These are phyloP conservation scores for Claviceps arundinis DNA, from an alignment of 2,329 filamentous ascomycete genomes.

Conservation along the genomic window DNA sequence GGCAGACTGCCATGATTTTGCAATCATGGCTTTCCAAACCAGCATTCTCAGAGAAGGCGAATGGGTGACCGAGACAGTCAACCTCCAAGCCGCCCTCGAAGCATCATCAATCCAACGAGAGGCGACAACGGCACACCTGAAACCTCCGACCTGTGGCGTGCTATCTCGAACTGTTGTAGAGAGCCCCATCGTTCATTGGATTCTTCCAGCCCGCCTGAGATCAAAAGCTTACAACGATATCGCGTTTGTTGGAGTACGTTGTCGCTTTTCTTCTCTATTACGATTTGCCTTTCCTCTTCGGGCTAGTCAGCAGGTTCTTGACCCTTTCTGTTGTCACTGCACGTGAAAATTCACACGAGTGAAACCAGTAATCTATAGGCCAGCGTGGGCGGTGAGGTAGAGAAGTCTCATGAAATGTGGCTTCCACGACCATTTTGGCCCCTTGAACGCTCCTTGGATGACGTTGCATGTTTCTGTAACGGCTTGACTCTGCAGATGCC, in stretches of 20 bases:
- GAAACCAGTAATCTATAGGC: neutral
- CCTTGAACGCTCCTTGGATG: neutral
- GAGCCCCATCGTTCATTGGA: slow-evolving; percentile 62
- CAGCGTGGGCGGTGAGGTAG: neutral
- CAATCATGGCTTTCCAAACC: slow-evolving; percentile 36
- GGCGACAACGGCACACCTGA: slow-evolving; percentile 17
- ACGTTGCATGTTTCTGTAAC: neutral
- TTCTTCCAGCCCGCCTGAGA: slow-evolving; percentile 68
- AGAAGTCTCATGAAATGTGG: neutral
- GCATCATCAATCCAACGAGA: slow-evolving; percentile 21
- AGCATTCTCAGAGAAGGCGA: slow-evolving; percentile 39
- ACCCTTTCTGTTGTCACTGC: neutral
- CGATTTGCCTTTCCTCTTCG: neutral
- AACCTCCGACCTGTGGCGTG: slow-evolving; percentile 50
- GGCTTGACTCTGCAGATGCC: neutral
- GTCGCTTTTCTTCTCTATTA: neutral
- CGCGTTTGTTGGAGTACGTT: slow-evolving; percentile 65
- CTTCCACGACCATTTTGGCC: neutral
- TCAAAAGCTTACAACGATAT: slow-evolving; percentile 63
- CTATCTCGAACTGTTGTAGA: slow-evolving; percentile 66
- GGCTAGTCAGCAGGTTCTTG: neutral
- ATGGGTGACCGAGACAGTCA: slow-evolving; percentile 43
- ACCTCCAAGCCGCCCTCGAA: slow-evolving; percentile 28
- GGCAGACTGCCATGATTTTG: slow-evolving; percentile 7
- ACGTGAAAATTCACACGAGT: neutral